Conservation (phyloP, 345 rosid species). For the Conringia planisiliqua region DNA sequence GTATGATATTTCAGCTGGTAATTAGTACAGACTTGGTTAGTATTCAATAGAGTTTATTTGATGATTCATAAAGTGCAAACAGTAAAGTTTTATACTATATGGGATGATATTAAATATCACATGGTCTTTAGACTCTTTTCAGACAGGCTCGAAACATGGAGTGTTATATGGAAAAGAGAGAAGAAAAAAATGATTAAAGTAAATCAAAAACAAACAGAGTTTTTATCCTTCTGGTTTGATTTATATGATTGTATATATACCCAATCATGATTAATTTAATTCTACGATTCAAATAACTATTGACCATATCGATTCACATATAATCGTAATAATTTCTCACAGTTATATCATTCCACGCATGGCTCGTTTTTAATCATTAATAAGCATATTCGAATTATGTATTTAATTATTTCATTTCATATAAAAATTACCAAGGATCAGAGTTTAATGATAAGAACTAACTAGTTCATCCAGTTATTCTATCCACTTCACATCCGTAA, state of each 20-base stretch:
- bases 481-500: slow-evolving; percentile 6
- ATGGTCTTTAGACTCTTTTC: slow-evolving; percentile 6
- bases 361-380: slow-evolving; percentile 27
- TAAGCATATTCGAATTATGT: slow-evolving; percentile 1
- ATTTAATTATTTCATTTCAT: neutral
- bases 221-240: slow-evolving; percentile 9
- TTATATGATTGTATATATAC: slow-evolving; percentile 24
- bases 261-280: slow-evolving; percentile 32
- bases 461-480: neutral
- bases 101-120: slow-evolving; percentile 5
- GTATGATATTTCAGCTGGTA: neutral
- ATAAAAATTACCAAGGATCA: slow-evolving; percentile 9
- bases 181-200: neutral
- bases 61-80: neutral
- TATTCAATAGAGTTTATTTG: neutral
- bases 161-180: slow-evolving; percentile 16
- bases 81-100: neutral
- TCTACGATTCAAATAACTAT: slow-evolving; percentile 32
- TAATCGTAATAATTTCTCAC: slow-evolving; percentile 16
- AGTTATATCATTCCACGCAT: slow-evolving; percentile 32
- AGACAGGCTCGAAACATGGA: slow-evolving; percentile 30
- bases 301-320: slow-evolving; percentile 26
- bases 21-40: neutral
- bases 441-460: neutral
- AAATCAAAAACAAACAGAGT: neutral